Base-by-base conservation (phyloP, 768 basidiomycete species). In the Pulveroboletus sp. region DNA sequence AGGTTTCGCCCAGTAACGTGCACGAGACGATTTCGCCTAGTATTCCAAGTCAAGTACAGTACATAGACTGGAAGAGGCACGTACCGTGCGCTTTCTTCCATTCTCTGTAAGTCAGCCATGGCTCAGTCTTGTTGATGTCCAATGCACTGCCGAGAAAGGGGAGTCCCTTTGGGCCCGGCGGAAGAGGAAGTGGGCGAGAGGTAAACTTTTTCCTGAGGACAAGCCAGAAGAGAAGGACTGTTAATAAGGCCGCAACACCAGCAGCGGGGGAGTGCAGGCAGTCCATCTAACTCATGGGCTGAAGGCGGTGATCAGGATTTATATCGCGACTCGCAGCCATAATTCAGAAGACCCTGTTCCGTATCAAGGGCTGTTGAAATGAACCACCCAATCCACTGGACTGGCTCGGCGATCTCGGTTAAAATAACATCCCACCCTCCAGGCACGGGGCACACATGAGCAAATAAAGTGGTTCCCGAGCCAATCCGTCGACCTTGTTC, bases 11-110 rank as follows among this genome's bases (percentile, higher is more conserved):
- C 43, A 62, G 47, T 3, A 57, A 17, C 0, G 42, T 49, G 51
- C 47, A 59, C 9, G 61, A 60, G 5, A 5, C 9, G 25, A 27
- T 53, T 24, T 60, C 52, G 14, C 61, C 61, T 62, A 12, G 32
- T 21, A 19, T 9, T 17, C 7, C 17, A 17, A 19, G 40, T 51
- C 8, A 43, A n/a, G 19, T 16, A 23, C 6, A 11, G 29, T 7
- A 5, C 14, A 5, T 32, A 33, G 25, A 39, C 5, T 14, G 27
- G 17, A 14, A 40, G n/a, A n/a, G n/a, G 37, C 33, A 52, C 65
- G 6, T 38, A 71, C 69, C 69, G 27, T 68, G 66, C 19, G 35
- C 17, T 40, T 57, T 51, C 31, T 57, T 58, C 70, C 70, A 71
- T 21, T 65, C 58, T 20, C 38, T 24, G 25, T 63, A 71, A 0